Conservation (phyloP, 192 early-diverging fungal genomes). For the Gonapodya prolifera region DNA sequence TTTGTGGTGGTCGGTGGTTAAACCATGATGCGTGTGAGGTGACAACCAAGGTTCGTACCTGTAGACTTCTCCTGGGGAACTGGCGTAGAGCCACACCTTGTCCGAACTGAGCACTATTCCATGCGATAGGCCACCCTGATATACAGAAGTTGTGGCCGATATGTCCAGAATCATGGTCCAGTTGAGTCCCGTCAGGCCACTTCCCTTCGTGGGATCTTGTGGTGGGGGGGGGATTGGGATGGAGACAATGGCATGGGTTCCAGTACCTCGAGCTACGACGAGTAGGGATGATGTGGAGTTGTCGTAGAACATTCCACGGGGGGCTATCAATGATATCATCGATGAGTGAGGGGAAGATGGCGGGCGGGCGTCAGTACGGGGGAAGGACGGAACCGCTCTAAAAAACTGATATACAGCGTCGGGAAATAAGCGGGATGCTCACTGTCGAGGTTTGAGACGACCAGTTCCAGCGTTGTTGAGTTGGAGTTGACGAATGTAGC, state of each 20-base stretch:
- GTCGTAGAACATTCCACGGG: neutral
- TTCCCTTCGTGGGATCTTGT: neutral
- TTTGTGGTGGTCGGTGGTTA: no score
- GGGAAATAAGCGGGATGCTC: neutral
- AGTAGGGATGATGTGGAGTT: neutral
- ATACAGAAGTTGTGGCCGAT: neutral
- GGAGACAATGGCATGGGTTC: neutral
- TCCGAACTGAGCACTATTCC: neutral
- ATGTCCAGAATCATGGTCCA: neutral
- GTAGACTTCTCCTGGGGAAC: neutral
- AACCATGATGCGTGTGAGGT: no score
- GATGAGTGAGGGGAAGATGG: neutral
- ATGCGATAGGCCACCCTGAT: neutral
- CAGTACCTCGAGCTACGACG: neutral
- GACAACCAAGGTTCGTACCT: no score
- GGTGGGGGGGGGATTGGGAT: neutral
- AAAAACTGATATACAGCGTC: no score
- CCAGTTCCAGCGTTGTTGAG: neutral
- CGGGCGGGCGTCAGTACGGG: neutral
- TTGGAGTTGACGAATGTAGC: neutral
- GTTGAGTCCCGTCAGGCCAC: neutral
- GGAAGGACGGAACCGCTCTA: no score
- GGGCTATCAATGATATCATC: neutral
- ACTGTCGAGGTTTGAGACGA: neutral
- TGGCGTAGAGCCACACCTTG: neutral